Evolutionary conservation across 164 flowering plant genomes (phyloP).

Genomic region (Dillenia turbinata): DNA sequence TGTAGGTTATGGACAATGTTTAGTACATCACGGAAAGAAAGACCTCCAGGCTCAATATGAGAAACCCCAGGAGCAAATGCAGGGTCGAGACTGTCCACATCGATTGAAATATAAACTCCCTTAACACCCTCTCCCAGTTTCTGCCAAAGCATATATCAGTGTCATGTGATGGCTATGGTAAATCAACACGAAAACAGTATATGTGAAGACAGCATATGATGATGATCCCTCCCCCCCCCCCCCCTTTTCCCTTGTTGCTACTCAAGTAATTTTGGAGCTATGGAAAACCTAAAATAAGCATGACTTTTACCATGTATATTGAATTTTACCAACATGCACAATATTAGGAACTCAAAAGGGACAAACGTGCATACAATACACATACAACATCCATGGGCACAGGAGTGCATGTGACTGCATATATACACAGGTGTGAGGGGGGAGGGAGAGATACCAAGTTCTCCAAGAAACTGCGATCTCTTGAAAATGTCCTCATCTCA

Average conservation of each 20-base stretch:
- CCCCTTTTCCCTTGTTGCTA: too few species aligned
- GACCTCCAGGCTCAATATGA: constrained; percentile 99
- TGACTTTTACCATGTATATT: too few species aligned
- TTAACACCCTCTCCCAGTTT: constrained; percentile 94
- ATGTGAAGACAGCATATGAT: too few species aligned
- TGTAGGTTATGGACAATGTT: constrained; percentile 92
- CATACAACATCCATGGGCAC: too few species aligned
- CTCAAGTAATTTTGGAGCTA: too few species aligned
- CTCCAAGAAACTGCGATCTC: constrained; percentile 75
- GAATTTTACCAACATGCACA: too few species aligned
- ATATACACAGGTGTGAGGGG: constrained; percentile 5
- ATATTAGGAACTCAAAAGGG: too few species aligned
- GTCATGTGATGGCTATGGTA: neutral
- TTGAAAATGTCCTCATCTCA: constrained; percentile 93
- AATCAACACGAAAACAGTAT: too few species aligned
- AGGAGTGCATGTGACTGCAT: too few species aligned
- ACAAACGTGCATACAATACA: too few species aligned
- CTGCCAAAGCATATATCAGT: constrained; percentile 30
- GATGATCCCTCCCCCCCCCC: too few species aligned
- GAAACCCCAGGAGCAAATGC: constrained; percentile 99
- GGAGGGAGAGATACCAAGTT: constrained; percentile 57
- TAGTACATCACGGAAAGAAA: constrained; percentile 90
- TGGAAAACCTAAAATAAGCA: too few species aligned
- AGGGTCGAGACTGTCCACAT: constrained; percentile 93
- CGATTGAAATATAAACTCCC: constrained; percentile 90